Conservation (phyloP, 805 yeast genomes). For the Ogataea nonfermentans region DNA sequence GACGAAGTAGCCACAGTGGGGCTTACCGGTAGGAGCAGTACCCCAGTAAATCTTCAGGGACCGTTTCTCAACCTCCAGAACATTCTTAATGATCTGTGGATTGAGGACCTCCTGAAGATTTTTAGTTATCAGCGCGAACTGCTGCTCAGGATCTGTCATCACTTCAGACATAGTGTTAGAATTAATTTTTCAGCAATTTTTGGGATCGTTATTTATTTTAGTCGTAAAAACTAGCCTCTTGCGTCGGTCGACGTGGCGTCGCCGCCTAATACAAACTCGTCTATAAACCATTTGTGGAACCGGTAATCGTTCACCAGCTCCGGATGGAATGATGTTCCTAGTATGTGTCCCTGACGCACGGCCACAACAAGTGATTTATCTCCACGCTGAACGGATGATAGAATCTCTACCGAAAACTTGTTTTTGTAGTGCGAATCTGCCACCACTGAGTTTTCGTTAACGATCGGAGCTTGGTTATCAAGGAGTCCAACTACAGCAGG, state of each 20-base stretch:
- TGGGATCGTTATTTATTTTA: not conserved
- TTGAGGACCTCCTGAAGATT: slow-evolving; percentile 90
- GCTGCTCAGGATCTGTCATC: slow-evolving; percentile 51
- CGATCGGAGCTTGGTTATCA: not conserved
- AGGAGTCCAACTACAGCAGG: slow-evolving; percentile 50
- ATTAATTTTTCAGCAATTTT: slow-evolving; percentile 1
- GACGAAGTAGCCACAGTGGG: slow-evolving; percentile 98
- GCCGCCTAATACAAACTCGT: slow-evolving; percentile 46
- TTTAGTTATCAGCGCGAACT: slow-evolving; percentile 74
- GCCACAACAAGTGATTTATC: slow-evolving; percentile 56
- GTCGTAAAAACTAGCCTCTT: not conserved
- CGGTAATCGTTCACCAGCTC: slow-evolving; percentile 56
- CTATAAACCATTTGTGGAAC: slow-evolving; percentile 70
- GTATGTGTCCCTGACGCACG: slow-evolving; percentile 60
- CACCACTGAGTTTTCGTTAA: slow-evolving; percentile 5
- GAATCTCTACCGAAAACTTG: slow-evolving; percentile 38
- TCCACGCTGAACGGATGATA: slow-evolving; percentile 38
- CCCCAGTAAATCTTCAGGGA: slow-evolving; percentile 96
- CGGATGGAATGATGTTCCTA: slow-evolving; percentile 82
- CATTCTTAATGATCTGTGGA: slow-evolving; percentile 80
- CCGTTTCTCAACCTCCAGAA: slow-evolving; percentile 76
- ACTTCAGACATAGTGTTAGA: slow-evolving; percentile 26
- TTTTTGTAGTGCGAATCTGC: slow-evolving; percentile 19
- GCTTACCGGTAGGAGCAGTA: slow-evolving; percentile 98
- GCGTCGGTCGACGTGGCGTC: slow-evolving; percentile 11